A percentile compares a stretch with the other conserved stretches of the same genome.
These are phyloP conservation scores for Corynespora cassiicola DNA, from an alignment of 2,329 filamentous ascomycete species.

Conservation along the genomic window DNA sequence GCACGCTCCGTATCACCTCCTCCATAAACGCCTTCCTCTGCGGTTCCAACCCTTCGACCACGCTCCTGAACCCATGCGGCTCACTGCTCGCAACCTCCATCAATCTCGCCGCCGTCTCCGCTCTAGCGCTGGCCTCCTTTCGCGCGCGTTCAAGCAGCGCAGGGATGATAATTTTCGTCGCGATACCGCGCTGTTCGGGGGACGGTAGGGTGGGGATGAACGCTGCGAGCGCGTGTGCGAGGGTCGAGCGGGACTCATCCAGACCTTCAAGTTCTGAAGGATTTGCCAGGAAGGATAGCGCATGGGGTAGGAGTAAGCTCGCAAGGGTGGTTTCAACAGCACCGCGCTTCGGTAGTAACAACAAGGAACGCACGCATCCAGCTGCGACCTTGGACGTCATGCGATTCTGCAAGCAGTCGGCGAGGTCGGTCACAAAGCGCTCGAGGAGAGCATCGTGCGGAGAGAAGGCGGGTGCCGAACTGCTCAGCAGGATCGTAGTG, in stretches of 20 bases:
- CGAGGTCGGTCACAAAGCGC: conserved; percentile 78
- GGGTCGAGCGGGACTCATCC: conserved; percentile 72
- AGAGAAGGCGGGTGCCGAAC: conserved; percentile 74
- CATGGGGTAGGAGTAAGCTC: conserved; percentile 74
- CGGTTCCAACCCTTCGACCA: conserved; percentile 74
- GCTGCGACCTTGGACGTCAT: conserved; percentile 90
- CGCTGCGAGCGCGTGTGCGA: conserved; percentile 77
- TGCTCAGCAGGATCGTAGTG: conserved; percentile 86
- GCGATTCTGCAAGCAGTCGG: conserved; percentile 82
- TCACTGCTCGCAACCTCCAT: conserved; percentile 82
- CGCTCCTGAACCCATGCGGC: conserved; percentile 73
- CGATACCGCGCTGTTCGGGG: conserved; percentile 51
- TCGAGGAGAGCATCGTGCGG: conserved; percentile 77
- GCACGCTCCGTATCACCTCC: conserved; percentile 71
- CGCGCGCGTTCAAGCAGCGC: conserved; percentile 76
- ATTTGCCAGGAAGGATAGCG: conserved; percentile 76
- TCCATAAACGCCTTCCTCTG: conserved; percentile 81
- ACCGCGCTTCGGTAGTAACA: conserved; percentile 66
- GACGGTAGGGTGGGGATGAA: conserved; percentile 62
- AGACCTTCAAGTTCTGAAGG: conserved; percentile 74
- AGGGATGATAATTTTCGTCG: conserved; percentile 79
- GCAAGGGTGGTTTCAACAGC: conserved; percentile 65
- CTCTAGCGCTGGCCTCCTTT: conserved; percentile 62
- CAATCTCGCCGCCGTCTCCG: conserved; percentile 76
- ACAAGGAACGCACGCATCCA: conserved; percentile 84